Conservation (phyloP, 2,329 filamentous ascomycete species). For the Eurotiales sp. region DNA sequence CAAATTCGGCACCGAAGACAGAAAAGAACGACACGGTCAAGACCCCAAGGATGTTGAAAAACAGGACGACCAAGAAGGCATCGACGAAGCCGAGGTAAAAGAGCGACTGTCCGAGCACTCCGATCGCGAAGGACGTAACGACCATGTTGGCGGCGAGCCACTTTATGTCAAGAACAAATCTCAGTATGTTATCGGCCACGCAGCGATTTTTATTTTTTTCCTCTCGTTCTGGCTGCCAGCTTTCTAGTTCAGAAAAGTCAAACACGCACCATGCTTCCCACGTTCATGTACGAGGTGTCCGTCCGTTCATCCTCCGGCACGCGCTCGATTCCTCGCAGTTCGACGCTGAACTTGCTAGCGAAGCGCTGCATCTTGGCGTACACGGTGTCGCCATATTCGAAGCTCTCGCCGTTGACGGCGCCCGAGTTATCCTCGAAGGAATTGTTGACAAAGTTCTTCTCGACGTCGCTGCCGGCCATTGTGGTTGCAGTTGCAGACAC, state of each 20-base stretch:
- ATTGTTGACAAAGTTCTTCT: slow-evolving; percentile 29
- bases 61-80: slow-evolving; percentile 66
- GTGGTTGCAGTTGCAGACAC: background rate
- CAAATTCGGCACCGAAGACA: slow-evolving; percentile 67
- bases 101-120: slow-evolving; percentile 63
- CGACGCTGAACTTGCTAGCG: slow-evolving; percentile 63
- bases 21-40: slow-evolving; percentile 10
- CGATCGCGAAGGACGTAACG: slow-evolving; percentile 71
- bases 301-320: slow-evolving; percentile 67
- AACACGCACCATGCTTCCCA: slow-evolving; percentile 65
- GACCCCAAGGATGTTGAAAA: slow-evolving; percentile 55
- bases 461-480: slow-evolving; percentile 23
- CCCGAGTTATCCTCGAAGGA: slow-evolving; percentile 36
- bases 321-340: slow-evolving; percentile 72
- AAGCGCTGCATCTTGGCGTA: slow-evolving; percentile 61
- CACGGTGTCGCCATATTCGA: slow-evolving; percentile 52
- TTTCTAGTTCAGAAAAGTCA: background rate
- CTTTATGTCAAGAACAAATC: slow-evolving; percentile 37
- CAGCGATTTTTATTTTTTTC: slow-evolving; percentile 1
- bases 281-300: slow-evolving; percentile 62
- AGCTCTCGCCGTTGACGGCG: slow-evolving; percentile 57
- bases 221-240: slow-evolving; percentile 11
- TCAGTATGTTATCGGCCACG: slow-evolving; percentile 11
- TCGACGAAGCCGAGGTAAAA: slow-evolving; percentile 71
- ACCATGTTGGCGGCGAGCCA: slow-evolving; percentile 79